phyloP scores from a whole-genome alignment of 1,284 basidiomycete genomes.

The Ceratobasidium sp. region DNA sequence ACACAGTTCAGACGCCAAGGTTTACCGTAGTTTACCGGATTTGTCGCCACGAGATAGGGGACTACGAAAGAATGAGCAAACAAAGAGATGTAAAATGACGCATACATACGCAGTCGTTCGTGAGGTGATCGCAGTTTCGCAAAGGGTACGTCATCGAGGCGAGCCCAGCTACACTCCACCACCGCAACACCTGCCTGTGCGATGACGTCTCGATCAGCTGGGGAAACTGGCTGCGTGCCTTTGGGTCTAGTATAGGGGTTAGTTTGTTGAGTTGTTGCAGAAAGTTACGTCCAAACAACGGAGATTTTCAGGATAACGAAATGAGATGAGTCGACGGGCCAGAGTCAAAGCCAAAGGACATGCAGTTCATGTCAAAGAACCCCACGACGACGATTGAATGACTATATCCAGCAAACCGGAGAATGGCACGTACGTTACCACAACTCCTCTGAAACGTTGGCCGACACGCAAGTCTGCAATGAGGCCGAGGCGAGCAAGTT shows the following conservation, averaged over 20 bases:
- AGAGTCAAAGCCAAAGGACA: neutral
- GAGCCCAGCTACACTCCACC: slow-evolving; percentile 98
- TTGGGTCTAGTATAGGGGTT: slow-evolving; percentile 75
- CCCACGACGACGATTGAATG: slow-evolving; percentile 1
- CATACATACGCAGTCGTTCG: slow-evolving; percentile 84
- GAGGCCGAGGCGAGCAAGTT: slow-evolving; percentile 86
- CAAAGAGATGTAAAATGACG: slow-evolving; percentile 15
- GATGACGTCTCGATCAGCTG: slow-evolving; percentile 87
- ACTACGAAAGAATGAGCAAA: slow-evolving; percentile 64
- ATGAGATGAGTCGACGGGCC: slow-evolving; percentile 18
- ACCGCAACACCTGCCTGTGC: slow-evolving; percentile 87
- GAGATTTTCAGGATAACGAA: slow-evolving; percentile 9
- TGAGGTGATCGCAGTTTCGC: slow-evolving; percentile 92
- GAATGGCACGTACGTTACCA: slow-evolving; percentile 81
- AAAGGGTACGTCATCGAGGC: slow-evolving; percentile 94
- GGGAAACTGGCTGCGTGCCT: slow-evolving; percentile 84
- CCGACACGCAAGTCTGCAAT: slow-evolving; percentile 89
- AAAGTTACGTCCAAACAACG: neutral
- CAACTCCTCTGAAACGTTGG: slow-evolving; percentile 89
- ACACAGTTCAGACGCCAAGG: slow-evolving; percentile 93
- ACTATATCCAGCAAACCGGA: slow-evolving; percentile 40
- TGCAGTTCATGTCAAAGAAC: slow-evolving; percentile 5
- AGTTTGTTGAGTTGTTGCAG: slow-evolving; percentile 31
- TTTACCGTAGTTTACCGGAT: slow-evolving; percentile 96
- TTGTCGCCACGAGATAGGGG: slow-evolving; percentile 92